Conservation (phyloP, 331 rosid species). For the Malus hybrid region DNA sequence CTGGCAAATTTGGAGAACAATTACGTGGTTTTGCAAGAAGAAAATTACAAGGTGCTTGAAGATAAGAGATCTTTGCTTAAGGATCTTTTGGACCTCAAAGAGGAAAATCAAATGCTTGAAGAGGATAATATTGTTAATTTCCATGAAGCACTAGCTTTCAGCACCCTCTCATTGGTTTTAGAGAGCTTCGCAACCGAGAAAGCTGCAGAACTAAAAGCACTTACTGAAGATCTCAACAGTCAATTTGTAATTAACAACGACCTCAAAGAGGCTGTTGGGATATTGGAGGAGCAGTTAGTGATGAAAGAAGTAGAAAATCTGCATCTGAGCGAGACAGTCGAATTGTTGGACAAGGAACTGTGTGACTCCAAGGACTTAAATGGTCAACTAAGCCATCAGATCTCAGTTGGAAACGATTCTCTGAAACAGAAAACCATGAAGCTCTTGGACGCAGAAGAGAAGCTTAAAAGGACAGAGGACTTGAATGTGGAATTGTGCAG, state of each 20-base stretch:
- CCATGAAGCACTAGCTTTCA: constrained; percentile 47
- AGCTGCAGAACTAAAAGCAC: constrained; percentile 40
- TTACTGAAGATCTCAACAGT: constrained; percentile 34
- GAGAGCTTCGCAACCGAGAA: constrained; percentile 50
- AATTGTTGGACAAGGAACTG: constrained; percentile 45
- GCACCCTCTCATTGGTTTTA: constrained; percentile 43
- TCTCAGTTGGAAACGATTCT: constrained; percentile 36
- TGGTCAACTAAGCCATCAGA: constrained; percentile 44
- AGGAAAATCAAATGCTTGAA: constrained; percentile 35
- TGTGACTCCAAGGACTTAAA: constrained; percentile 36
- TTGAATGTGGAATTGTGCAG: constrained; percentile 38
- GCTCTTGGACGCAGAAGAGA: constrained; percentile 52
- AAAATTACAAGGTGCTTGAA: constrained; percentile 44
- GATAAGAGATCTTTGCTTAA: constrained; percentile 50
- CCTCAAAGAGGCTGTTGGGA: constrained; percentile 40
- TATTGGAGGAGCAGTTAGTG: constrained; percentile 42
- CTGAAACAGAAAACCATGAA: constrained; percentile 41
- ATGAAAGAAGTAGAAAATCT: constrained; percentile 46
- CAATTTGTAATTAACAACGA: constrained; percentile 39
- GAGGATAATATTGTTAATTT: constrained; percentile 50
- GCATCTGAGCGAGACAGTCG: constrained; percentile 37
- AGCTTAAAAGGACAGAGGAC: constrained; percentile 32
- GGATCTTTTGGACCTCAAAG: constrained; percentile 44
- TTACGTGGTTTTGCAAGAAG: constrained; percentile 43
- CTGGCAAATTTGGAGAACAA: constrained; percentile 32